Evolutionary conservation across 2,329 filamentous ascomycete genomes (phyloP), one percentile per base, ranked within the genome.

Genomic region (Akanthomyces dipterigenus): DNA sequence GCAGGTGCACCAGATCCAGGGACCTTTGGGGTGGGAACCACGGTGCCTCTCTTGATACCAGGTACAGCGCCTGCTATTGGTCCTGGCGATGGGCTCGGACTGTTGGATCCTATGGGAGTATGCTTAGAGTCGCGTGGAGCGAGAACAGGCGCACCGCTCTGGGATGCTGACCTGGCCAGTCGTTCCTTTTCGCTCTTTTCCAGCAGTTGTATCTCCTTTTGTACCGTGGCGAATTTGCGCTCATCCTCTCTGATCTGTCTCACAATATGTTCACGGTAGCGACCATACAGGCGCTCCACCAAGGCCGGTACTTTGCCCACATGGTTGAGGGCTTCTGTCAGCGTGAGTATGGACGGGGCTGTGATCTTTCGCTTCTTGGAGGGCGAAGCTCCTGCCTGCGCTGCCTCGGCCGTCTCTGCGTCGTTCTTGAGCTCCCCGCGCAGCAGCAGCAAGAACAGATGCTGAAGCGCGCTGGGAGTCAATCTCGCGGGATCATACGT

Each of bases 321-420:
- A 71, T 91, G 85, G 64, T 87, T 80, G 60, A 82, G 79, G 4
- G 85, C 85, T 64, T 93, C 89, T 65, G 84, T 81, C 31, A 91
- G 76, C 1, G 84, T 85, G 14, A 87, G 84, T 62, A 87, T 71
- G 50, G 82, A 79, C 9, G 89, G 85, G 63, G 81, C 86, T 34
- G 84, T 81, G 42, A 89, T 80, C 77, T 93, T 96, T 68, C 90
- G 85, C 78, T 93, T 95, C 73, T 83, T 87, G 11, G 86, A 82
- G 6, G 84, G 81, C 34, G 80, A 81, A 40, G 77, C 70, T 51
- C 68, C 70, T n/a, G 63, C 64, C 28, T 55, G 46, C n/a, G 61
- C 70, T 63, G 72, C 74, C 26, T 73, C 69, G 62, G 70, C 69
- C 9, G 69, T 67, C 43, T 70, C 79, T 22, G 74, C 73, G 64